Conservation (phyloP, 1,284 basidiomycete species). For the Lentinula novae-zelandiae region DNA sequence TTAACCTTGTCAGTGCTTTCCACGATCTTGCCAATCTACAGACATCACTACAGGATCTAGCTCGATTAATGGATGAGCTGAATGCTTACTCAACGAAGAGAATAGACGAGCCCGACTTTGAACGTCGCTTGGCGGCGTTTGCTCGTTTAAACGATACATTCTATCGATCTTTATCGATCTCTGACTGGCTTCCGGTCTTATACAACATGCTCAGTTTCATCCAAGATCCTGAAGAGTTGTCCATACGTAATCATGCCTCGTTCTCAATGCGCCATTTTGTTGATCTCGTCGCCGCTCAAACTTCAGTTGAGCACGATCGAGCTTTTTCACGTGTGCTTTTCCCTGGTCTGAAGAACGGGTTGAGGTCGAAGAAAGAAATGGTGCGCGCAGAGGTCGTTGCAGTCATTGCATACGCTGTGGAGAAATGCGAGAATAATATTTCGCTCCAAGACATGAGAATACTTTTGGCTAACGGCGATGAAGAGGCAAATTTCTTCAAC, state of each 20-base stretch:
- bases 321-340: conserved; percentile 70
- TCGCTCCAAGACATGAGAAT: conserved; percentile 76
- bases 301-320: conserved; percentile 41
- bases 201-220: conserved; percentile 87
- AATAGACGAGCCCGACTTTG: conserved; percentile 93
- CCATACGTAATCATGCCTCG: conserved; percentile 83
- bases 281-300: conserved; percentile 44
- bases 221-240: conserved; percentile 87
- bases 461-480: conserved; percentile 86
- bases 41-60: conserved; percentile 41
- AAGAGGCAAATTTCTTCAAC: conserved; percentile 96
- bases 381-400: conserved; percentile 86
- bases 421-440: conserved; percentile 57
- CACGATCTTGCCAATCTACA: conserved; percentile 54
- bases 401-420: conserved; percentile 78
- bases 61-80: conserved; percentile 62
- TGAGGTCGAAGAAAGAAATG: conserved; percentile 82
- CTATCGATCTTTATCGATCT: conserved; percentile 45
- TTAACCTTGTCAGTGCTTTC: conserved; percentile 67
- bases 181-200: conserved; percentile 82
- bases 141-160: conserved; percentile 66
- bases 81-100: conserved; percentile 86
- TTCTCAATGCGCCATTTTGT: conserved; percentile 79
- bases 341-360: conserved; percentile 79
- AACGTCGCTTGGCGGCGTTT: conserved; percentile 81